A percentile compares a stretch with the other conserved stretches of the same genome.
phyloP scores from a whole-genome alignment of 2,329 filamentous ascomycete genomes.

The Pestalotiopsis sp. region DNA sequence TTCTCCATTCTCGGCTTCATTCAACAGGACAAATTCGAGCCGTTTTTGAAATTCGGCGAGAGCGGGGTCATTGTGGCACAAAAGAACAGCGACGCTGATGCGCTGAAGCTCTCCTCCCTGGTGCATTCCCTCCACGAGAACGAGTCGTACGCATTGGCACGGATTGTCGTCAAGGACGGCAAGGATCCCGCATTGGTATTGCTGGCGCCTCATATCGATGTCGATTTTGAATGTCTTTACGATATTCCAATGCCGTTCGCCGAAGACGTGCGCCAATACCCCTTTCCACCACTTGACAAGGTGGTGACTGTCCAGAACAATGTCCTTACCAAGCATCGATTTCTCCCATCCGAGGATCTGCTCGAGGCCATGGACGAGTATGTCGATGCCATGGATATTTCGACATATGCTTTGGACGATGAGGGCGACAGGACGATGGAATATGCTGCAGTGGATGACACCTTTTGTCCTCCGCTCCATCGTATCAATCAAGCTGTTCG shows the following conservation, averaged over 20 bases:
- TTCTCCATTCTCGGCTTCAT: conserved; percentile 90
- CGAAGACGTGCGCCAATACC: conserved; percentile 88
- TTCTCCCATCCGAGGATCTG: conserved; percentile 77
- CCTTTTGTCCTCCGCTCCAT: conserved; percentile 84
- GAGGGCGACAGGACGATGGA: conserved; percentile 60
- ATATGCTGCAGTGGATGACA: conserved; percentile 78
- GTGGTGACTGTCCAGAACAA: conserved; percentile 88
- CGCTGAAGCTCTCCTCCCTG: conserved; percentile 84
- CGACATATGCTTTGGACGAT: conserved; percentile 70
- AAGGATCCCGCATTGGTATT: conserved; percentile 78
- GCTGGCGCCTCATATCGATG: conserved; percentile 78
- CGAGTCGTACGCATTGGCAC: conserved; percentile 82
- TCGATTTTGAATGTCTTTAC: conserved; percentile 80
- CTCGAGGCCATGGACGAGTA: conserved; percentile 85
- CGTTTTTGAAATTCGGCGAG: conserved; percentile 83
- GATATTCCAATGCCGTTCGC: conserved; percentile 91
- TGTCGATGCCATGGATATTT: conserved; percentile 91
- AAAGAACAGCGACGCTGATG: conserved; percentile 78
- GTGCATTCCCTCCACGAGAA: conserved; percentile 85
- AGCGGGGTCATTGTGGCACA: conserved; percentile 77
- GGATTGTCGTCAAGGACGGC: conserved; percentile 82
- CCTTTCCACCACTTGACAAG: conserved; percentile 86
- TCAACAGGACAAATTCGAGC: conserved; percentile 74
- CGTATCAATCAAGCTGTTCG: conserved; percentile 85
- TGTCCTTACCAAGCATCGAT: conserved; percentile 75